Conservation (phyloP, 139 green algal species). For the Asterochloris erici region DNA sequence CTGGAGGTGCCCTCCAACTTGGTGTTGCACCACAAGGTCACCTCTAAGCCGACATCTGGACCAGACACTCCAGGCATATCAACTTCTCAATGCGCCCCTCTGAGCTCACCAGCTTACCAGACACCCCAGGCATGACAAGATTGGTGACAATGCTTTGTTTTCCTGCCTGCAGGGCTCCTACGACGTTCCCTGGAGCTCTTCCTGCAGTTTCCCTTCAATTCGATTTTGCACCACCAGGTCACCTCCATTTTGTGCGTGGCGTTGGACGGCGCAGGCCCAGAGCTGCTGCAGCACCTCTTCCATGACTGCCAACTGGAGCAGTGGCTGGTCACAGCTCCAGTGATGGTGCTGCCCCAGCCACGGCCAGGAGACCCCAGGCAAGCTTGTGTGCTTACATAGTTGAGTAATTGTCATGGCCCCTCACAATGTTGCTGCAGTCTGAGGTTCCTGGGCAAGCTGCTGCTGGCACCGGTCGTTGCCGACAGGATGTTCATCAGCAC, state of each 20-base stretch:
- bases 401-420: too few species aligned
- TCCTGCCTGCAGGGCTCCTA: slow-evolving; percentile 32
- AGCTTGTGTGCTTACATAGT: too few species aligned
- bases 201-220: slow-evolving; percentile 85
- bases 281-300: slow-evolving; percentile 64
- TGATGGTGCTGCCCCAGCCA: slow-evolving; percentile 27
- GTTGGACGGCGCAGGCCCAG: slow-evolving; percentile 31
- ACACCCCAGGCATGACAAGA: not conserved
- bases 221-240: slow-evolving; percentile 74
- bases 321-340: slow-evolving; percentile 64
- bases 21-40: slow-evolving; percentile 66
- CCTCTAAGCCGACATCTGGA: not conserved
- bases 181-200: slow-evolving; percentile 69
- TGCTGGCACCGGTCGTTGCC: too few species aligned
- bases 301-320: slow-evolving; percentile 49
- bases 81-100: too few species aligned
- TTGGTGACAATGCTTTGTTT: not conserved
- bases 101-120: too few species aligned
- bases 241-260: slow-evolving; percentile 19
- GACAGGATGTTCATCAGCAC: too few species aligned
- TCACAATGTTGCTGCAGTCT: too few species aligned
- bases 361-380: not conserved
- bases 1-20: slow-evolving; percentile 86
- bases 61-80: not conserved
- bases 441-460: too few species aligned